A percentile compares a stretch with the other conserved stretches of the same genome.
phyloP scores from a whole-genome alignment of 2,329 filamentous ascomycete genomes.

The Nectriaceae sp. region DNA sequence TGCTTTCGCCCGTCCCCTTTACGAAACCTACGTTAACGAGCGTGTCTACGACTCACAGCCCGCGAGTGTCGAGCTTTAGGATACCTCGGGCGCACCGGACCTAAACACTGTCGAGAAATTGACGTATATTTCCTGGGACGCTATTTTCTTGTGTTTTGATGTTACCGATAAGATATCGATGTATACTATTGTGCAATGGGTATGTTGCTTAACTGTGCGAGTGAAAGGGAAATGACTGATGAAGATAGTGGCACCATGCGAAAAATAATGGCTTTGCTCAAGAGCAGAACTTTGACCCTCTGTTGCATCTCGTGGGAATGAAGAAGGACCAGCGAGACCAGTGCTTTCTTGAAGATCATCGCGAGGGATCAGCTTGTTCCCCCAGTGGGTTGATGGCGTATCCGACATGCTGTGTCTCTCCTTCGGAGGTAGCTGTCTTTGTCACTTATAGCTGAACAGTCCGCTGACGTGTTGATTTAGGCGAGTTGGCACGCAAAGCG shows the following conservation, averaged over 20 bases:
- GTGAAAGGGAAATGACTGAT: not conserved
- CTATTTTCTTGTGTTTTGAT: slow-evolving; percentile 43
- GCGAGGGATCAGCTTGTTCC: slow-evolving; percentile 5
- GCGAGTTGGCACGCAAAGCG: slow-evolving; percentile 34
- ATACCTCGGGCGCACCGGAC: slow-evolving; percentile 42
- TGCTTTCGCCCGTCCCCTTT: slow-evolving; percentile 35
- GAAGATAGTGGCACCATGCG: slow-evolving; percentile 32
- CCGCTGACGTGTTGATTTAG: slow-evolving; percentile 18
- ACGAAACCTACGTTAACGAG: slow-evolving; percentile 37
- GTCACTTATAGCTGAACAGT: not conserved
- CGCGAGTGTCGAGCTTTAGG: slow-evolving; percentile 39
- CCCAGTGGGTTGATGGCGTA: slow-evolving; percentile 17
- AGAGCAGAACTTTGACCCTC: slow-evolving; percentile 17
- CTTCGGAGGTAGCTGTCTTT: slow-evolving; percentile 27
- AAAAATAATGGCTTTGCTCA: slow-evolving; percentile 29
- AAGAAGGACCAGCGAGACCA: slow-evolving; percentile 36
- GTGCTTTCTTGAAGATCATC: slow-evolving; percentile 25
- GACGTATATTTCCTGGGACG: slow-evolving; percentile 40
- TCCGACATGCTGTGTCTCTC: slow-evolving; percentile 33
- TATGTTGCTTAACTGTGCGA: slow-evolving; percentile 10
- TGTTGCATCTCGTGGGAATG: slow-evolving; percentile 36
- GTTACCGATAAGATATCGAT: slow-evolving; percentile 36
- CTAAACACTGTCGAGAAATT: slow-evolving; percentile 36
- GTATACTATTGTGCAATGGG: slow-evolving; percentile 38
- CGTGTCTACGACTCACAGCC: slow-evolving; percentile 25